Evolutionary conservation across 352 stramenopile genomes (phyloP), one percentile per base, ranked within the genome.

Genomic region (Phytophthora crassamura): DNA sequence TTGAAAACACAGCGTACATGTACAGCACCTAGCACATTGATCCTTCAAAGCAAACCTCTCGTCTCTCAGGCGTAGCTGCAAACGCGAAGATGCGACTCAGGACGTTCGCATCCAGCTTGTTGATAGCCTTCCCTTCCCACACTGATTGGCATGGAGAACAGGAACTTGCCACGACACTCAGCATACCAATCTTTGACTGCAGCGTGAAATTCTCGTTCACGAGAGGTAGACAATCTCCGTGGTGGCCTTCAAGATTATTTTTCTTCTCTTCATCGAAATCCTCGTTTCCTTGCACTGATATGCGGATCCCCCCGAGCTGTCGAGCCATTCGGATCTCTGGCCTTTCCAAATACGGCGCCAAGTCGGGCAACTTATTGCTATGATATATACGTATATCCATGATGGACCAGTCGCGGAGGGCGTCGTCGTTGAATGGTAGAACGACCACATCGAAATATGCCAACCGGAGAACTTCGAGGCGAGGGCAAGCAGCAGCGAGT

Each of bases 191-290:
- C 4, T 59, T 59, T 59, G 11, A 40, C 11, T 16, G 5, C 5
- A 53, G n/a, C 8, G 58, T 36, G 15, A 59, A 38, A 3, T 59
- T 66, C 3, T 53, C 45, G 15, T 52, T 65, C 3, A 35, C 11
- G 12, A 59, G 12, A 20, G 48, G 39, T 22, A 66, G 15, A 18
- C 25, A 41, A n/a, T 40, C 30, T 39, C 32, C 18, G 16, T 59
- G 18, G 22, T 48, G 40, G 7, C 10, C n/a, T 16, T 30, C 16
- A 9, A 59, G 35, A 1, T 16, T n/a, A 0, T 15, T 35, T 6
- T 34, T 10, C 39, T 58, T 25, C 0, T 48, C 22, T 14, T 39
- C 15, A 42, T 30, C 10, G 34, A 55, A 22, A 25, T 34, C 10
- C 15, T 25, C 6, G 18, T 4, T 47, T 50, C 22, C 4, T 18